Conservation (phyloP, 2,329 filamentous ascomycete genomes). For the Coniochaeta pulveracea region DNA sequence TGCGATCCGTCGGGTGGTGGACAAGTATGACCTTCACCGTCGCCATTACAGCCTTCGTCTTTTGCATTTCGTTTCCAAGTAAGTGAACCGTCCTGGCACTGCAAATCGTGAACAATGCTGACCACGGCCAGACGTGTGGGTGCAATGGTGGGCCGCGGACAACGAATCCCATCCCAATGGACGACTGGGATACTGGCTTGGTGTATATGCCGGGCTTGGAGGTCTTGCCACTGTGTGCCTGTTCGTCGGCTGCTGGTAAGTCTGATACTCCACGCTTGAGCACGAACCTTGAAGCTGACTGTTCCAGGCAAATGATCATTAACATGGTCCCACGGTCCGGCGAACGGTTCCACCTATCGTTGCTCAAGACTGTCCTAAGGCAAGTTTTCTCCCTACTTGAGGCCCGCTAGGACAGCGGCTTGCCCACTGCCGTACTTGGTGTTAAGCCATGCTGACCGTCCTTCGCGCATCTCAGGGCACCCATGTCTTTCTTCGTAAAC, state of each 20-base stretch:
- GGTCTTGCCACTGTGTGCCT: constrained; percentile 13
- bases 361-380: constrained; percentile 17
- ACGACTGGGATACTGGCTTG: constrained; percentile 23
- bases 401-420: no score
- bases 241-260: constrained; percentile 14
- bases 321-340: constrained; percentile 18
- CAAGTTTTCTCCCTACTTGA: constrained; percentile 5
- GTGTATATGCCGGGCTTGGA: constrained; percentile 20
- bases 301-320: constrained; percentile 18
- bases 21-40: constrained; percentile 10
- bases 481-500: constrained; percentile 19
- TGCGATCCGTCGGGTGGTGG: constrained; percentile 13
- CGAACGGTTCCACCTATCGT: constrained; percentile 15
- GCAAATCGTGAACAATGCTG: background rate
- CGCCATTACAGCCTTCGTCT: constrained; percentile 12
- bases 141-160: constrained; percentile 35
- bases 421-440: no score
- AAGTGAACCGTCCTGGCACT: constrained; percentile 6
- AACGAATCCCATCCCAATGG: constrained; percentile 24
- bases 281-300: background rate
- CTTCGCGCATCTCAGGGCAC: constrained; percentile 11
- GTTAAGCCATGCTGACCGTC: background rate
- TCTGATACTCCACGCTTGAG: background rate
- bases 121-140: constrained; percentile 25
- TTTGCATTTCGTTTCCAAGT: constrained; percentile 14